Conservation (phyloP, 768 basidiomycete genomes). For the Neoboletus brunneissimus region DNA sequence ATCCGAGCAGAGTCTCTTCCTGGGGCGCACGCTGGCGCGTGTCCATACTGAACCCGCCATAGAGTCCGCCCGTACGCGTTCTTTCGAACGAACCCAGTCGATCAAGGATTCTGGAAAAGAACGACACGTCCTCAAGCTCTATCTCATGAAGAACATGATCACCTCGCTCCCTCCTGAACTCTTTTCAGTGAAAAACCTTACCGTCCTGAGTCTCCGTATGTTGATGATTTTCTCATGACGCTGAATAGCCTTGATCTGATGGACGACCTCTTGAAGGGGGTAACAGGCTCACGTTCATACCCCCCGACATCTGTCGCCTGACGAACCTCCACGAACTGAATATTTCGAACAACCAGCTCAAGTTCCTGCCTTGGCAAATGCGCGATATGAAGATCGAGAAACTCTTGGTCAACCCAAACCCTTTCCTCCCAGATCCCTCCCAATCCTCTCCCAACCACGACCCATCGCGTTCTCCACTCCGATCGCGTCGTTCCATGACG, state of each 20-base stretch:
- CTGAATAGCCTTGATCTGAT: not conserved
- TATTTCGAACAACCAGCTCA: slow-evolving; percentile 54
- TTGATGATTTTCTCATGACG: slow-evolving; percentile 6
- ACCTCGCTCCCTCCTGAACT: slow-evolving; percentile 53
- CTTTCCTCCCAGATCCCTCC: slow-evolving; percentile 44
- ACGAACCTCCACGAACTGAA: slow-evolving; percentile 57
- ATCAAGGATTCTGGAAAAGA: slow-evolving; percentile 37
- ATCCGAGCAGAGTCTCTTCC: slow-evolving; percentile 29
- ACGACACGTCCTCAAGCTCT: slow-evolving; percentile 53
- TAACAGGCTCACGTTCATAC: slow-evolving; percentile 55
- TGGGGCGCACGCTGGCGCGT: slow-evolving; percentile 32
- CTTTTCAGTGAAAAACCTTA: slow-evolving; percentile 54
- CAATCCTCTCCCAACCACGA: slow-evolving; percentile 1
- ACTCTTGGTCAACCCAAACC: slow-evolving; percentile 57
- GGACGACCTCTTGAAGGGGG: slow-evolving; percentile 38
- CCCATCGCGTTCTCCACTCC: not conserved
- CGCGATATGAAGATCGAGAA: slow-evolving; percentile 49
- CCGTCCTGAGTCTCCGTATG: slow-evolving; percentile 64
- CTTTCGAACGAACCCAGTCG: slow-evolving; percentile 28
- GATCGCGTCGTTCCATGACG: slow-evolving; percentile 13
- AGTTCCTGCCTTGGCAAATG: slow-evolving; percentile 65
- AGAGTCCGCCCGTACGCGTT: slow-evolving; percentile 21
- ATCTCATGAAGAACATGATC: slow-evolving; percentile 55
- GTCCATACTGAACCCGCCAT: slow-evolving; percentile 34
- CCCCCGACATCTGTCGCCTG: slow-evolving; percentile 59